Conservation (phyloP, 768 basidiomycete genomes). For the Hypholoma fasciculare region DNA sequence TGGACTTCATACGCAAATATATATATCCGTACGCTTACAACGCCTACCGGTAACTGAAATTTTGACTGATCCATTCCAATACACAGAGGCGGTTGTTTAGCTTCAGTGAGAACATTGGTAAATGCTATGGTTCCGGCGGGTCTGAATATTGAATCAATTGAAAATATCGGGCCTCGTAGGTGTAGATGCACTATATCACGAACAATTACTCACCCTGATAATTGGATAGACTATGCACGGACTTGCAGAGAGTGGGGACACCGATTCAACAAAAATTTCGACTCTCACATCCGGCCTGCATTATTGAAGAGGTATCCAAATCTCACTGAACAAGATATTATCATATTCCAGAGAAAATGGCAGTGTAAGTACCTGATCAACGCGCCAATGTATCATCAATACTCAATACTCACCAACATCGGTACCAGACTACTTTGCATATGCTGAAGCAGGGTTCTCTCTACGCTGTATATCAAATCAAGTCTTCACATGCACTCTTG, state of each 20-base stretch:
- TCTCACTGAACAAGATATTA: constrained; percentile 3
- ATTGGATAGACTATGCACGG: constrained; percentile 8
- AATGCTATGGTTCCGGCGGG: constrained; percentile 7
- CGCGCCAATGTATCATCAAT: background rate
- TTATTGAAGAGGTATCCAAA: constrained; percentile 8
- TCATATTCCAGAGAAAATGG: constrained; percentile 12
- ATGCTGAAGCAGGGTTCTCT: constrained; percentile 9
- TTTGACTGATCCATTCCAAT: background rate
- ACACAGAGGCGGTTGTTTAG: constrained; percentile 7
- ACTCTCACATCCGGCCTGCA: constrained; percentile 7
- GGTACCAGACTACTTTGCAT: constrained; percentile 10
- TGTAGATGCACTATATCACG: background rate
- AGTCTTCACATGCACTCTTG: constrained; percentile 7
- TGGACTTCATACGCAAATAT: constrained; percentile 12
- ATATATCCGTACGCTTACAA: constrained; percentile 7
- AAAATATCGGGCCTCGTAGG: constrained; percentile 12
- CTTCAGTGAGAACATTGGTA: constrained; percentile 8
- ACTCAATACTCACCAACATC: background rate
- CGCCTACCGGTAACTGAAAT: background rate
- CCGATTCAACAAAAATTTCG: constrained; percentile 11
- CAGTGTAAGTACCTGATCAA: constrained; percentile 1
- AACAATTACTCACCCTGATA: background rate
- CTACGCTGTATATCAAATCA: constrained; percentile 11
- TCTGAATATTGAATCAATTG: constrained; percentile 11
- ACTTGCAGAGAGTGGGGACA: constrained; percentile 10